Base-by-base conservation (phyloP, 768 basidiomycete species). In the Tylopilus rubrobrunneus region DNA sequence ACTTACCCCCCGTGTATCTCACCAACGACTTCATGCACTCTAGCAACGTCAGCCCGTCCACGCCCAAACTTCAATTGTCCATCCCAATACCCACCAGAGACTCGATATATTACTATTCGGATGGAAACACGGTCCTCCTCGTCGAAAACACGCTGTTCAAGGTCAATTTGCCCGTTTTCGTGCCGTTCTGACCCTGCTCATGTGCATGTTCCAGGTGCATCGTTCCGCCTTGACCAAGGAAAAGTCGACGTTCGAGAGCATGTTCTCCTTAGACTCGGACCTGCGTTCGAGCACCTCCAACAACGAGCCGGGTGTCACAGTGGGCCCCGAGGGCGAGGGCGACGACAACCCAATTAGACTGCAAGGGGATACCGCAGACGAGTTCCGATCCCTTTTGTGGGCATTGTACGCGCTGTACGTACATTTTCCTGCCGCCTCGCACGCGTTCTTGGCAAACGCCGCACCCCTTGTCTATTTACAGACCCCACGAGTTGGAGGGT, bases 301-400 rank as follows among this genome's bases (percentile, higher is more conserved):
- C 44, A 59, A 28, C 51, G 60, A 10, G 50, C 56, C 63, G 33
- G 58, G 64, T 56, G 67, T 68, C 56, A 64, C 66, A 8, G 62
- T 68, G 36, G 66, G 67, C 14, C 60, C 72, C 19, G 81, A 82
- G 56, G 81, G 80, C 3, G 68, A 69, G 51, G 73, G 71, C 61
- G 81, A 83, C 65, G 76, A 77, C 56, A 73, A 75, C 37, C 81
- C 79, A 2, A 78, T 82, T 36, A 62, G 69, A 29, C 69, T 82
- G 33, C 74, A 73, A 37, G 72, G 72, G 7, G 81, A 82, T 55
- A 73, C 73, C 7, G 74, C 73, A 23, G 76, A 76, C 42, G 76
- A 79, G 45, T 80, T 82, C 58, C 71, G 77, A 11, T 79, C 78
- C 4, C 71, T 84, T 37, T 65, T 83, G 34, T 83, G 80, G 79